Evolutionary conservation across 352 stramenopile species (phyloP), one percentile per base, ranked within the genome.

Genomic region (Pythium sp.): DNA sequence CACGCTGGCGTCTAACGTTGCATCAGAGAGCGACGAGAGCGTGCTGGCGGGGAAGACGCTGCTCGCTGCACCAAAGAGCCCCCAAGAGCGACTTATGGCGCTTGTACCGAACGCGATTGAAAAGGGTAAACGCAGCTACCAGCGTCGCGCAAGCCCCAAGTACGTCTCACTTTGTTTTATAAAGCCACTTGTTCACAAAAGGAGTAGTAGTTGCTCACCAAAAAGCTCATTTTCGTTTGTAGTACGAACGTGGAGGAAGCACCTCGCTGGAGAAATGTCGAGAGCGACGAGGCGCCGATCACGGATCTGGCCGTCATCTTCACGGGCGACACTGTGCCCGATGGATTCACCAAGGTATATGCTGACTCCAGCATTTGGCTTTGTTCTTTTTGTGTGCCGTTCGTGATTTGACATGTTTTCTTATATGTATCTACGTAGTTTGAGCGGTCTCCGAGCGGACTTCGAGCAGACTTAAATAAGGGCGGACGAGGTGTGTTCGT

Each of bases 381-480:
- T 18, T 51, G 22, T 53, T 36, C 36, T 38, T 0, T 8, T 24
- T 22, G 14, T 41, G 38, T 64, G 26, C 28, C 7, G 18, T 9
- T 34, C 58, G 2, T 26, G 51, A 51, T 41, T 58, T 15, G 18
- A 26, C 7, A 20, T 36, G 8, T 56, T 18, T 32, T 30, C 30
- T 12, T 15, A 26, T 22, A 11, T 43, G 6, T 59, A 6, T 24
- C 15, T 1, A 41, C 30, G 6, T 38, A 95, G 87, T 75, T 95
- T 62, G 86, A 93, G 54, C 79, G 84, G 57, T 92, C 88, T 20
- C 79, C 84, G 24, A 90, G 73, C 62, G 88, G 88, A 0, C 77
- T 90, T 24, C 82, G 87, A 20, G 86, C 88, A 4, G 88, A 96
- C 70, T 65, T 96, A 6, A 94, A 91, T 73, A 92, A 91, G 71